Conservation (phyloP, 1,139 yeast species). For the Pichiaceae sp. region DNA sequence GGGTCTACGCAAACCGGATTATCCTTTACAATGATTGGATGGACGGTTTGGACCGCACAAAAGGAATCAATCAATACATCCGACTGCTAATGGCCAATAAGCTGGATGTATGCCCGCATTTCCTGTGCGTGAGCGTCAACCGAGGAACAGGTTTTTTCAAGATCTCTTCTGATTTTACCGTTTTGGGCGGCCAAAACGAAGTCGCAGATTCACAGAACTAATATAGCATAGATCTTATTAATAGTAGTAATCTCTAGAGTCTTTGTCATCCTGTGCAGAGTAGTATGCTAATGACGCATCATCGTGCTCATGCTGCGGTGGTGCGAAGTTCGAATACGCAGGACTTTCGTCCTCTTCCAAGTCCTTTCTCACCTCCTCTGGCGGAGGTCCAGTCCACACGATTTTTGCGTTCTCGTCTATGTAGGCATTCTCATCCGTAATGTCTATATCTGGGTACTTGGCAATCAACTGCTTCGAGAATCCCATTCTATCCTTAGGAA, state of each 20-base stretch:
- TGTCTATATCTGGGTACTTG: conserved; percentile 51
- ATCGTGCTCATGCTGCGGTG: too few species aligned
- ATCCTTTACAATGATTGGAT: conserved; percentile 24
- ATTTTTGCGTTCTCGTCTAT: conserved; percentile 49
- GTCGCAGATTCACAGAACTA: too few species aligned
- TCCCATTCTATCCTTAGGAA: conserved; percentile 63
- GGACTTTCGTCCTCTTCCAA: not conserved
- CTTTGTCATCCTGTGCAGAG: too few species aligned
- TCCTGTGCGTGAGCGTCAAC: conserved; percentile 2
- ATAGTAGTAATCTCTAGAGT: too few species aligned
- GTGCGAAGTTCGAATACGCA: not conserved
- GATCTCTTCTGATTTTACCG: not conserved
- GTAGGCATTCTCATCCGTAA: conserved; percentile 47
- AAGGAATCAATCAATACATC: conserved; percentile 7
- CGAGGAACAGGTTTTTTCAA: not conserved
- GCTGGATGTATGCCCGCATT: conserved; percentile 12
- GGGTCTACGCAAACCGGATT: conserved; percentile 19
- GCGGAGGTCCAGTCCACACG: conserved; percentile 56
- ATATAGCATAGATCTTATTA: too few species aligned
- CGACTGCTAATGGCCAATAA: conserved; percentile 3
- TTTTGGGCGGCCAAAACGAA: not conserved
- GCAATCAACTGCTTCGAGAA: conserved; percentile 52
- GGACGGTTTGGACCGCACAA: conserved; percentile 5
- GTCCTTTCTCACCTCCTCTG: conserved; percentile 21
- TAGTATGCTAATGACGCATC: too few species aligned